Base-by-base conservation (phyloP, 2,329 filamentous ascomycete species). In the Phaeomoniella chlamydospora region DNA sequence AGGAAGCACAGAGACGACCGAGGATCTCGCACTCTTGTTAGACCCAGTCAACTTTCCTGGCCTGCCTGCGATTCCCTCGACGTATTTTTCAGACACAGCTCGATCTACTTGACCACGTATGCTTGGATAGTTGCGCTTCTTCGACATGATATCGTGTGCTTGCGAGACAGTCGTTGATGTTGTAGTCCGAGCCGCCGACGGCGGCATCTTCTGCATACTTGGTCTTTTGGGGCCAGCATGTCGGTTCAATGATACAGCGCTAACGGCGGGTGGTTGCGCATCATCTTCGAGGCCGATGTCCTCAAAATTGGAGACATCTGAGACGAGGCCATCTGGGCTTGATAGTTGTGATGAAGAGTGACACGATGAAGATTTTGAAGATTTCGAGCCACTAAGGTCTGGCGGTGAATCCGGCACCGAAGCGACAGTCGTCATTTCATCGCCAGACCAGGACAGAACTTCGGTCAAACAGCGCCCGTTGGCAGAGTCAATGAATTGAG, bases 321-420 rank as follows among this genome's bases (percentile, higher is more conserved):
- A 69, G 32, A 82, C 63, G 35, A 76, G 69, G 45, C 69, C 73
- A 50, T 78, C 75, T 9, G 45, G 41, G 47, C 83, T 81, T 49
- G 85, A 80, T 49, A 74, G 64, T 36, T 77, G 80, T 42, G 73
- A 77, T 38, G 80, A 77, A 26, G 86, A 93, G 47, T 79, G 80
- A 50, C 88, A 81, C 34, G 85, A 93, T 4, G 84, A 92, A 17
- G 85, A 86, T 59, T 90, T 92, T 45, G 84, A 93, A 43, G 84
- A 90, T 58, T 88, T 92, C 41, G 84, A 92, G 46, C 69, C 71
- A 43, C 80, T 84, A 61, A 93, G 75, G 49, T 84, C 82, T 41
- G 80, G 80, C 39, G 80, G 80, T 45, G 80, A 84, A 55, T 70
- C 73, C 33, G 78, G 77, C 41, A 58, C 64, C 38, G 59, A 64